These are phyloP conservation scores for Cyclotella sp. DNA, from an alignment of 108 stramenopile species.

Conservation along the genomic window DNA sequence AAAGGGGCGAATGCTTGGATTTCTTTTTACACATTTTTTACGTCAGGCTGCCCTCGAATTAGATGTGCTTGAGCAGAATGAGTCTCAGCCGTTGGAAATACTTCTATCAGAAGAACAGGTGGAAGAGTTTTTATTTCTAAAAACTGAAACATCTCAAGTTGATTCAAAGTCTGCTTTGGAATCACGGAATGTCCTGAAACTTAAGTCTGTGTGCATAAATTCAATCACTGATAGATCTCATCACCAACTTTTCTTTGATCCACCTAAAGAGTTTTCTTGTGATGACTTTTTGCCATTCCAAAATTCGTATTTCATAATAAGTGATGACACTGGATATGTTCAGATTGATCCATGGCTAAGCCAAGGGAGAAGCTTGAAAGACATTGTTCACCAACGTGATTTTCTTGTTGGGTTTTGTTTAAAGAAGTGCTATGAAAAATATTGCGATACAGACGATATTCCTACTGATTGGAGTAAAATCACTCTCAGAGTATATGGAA, in stretches of 20 bases:
- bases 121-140: slow-evolving; percentile 30
- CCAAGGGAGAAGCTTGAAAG: not conserved
- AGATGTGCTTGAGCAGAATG: slow-evolving; percentile 20
- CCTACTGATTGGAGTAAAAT: slow-evolving; percentile 19
- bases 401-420: slow-evolving; percentile 22
- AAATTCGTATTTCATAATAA: slow-evolving; percentile 16
- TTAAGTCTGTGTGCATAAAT: slow-evolving; percentile 13
- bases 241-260: slow-evolving; percentile 12
- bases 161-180: not conserved
- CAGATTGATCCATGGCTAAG: not conserved
- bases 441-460: slow-evolving; percentile 11
- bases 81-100: not conserved
- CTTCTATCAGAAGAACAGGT: slow-evolving; percentile 21
- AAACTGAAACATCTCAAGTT: slow-evolving; percentile 14
- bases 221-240: not conserved
- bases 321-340: not conserved
- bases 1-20: slow-evolving; percentile 33
- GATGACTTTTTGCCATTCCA: slow-evolving; percentile 29
- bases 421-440: slow-evolving; percentile 19
- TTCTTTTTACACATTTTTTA: slow-evolving; percentile 23
- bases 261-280: slow-evolving; percentile 20
- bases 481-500: slow-evolving; percentile 21
- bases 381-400: not conserved
- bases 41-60: slow-evolving; percentile 19
- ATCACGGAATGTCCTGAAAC: slow-evolving; percentile 14